Evolutionary conservation across 73 alveolate species (phyloP).

Genomic region (Uronychia binucleata): DNA sequence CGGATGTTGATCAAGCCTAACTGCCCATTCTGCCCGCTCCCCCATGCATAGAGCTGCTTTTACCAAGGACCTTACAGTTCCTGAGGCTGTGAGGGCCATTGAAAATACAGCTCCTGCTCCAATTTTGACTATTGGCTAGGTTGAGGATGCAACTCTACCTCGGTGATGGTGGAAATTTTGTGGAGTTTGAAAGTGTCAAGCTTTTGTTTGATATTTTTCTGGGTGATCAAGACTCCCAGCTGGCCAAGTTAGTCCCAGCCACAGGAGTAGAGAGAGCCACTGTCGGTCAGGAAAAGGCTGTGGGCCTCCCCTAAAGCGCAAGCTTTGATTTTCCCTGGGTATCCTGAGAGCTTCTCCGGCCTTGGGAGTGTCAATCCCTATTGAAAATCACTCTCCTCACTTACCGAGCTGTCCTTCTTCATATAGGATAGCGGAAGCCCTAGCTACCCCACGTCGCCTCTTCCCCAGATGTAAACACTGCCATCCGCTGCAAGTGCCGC

Average conservation of each 20-base stretch:
- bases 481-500: conserved; percentile 37
- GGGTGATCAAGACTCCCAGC: conserved; percentile 38
- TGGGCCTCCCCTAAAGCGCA: conserved; percentile 78
- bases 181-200: neutral
- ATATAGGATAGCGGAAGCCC: conserved; percentile 40
- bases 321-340: conserved; percentile 19
- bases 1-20: conserved; percentile 69
- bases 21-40: conserved; percentile 89
- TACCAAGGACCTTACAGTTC: conserved; percentile 11
- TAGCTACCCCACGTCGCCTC: conserved; percentile 73
- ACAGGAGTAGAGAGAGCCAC: conserved; percentile 62
- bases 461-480: conserved; percentile 60
- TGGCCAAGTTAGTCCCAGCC: conserved; percentile 75
- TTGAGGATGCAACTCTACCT: too few relatives aligned
- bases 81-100: conserved; percentile 68
- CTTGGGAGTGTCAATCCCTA: neutral
- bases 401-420: conserved; percentile 31
- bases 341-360: conserved; percentile 7
- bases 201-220: neutral
- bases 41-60: conserved; percentile 83
- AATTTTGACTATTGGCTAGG: conserved; percentile 41
- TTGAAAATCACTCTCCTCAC: neutral
- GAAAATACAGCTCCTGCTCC: conserved; percentile 88
- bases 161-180: neutral
- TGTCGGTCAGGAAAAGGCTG: conserved; percentile 35